Conservation (phyloP, 2,329 filamentous ascomycete genomes). For the Pseudodiploospora longispora region DNA sequence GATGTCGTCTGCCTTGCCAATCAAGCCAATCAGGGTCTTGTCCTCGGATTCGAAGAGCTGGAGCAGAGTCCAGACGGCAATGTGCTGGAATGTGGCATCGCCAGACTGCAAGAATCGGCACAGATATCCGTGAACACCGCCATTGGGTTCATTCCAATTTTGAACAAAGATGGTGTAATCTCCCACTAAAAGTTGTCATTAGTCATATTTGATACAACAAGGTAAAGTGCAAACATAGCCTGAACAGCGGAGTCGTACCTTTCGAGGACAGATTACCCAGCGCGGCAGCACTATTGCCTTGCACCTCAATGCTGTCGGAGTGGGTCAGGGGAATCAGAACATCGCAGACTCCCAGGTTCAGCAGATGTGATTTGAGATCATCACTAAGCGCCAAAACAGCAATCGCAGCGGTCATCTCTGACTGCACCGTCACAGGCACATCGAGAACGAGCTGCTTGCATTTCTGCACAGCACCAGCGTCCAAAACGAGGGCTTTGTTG, state of each 20-base stretch:
- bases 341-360: constrained; percentile 91
- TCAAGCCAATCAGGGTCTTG: constrained; percentile 75
- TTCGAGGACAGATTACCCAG: constrained; percentile 95
- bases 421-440: constrained; percentile 89
- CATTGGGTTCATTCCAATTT: constrained; percentile 86
- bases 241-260: constrained; percentile 46
- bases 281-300: constrained; percentile 94
- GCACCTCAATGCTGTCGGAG: constrained; percentile 93
- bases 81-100: constrained; percentile 97
- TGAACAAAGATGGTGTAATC: constrained; percentile 95
- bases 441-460: constrained; percentile 95
- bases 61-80: constrained; percentile 94
- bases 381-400: constrained; percentile 92
- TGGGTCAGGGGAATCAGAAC: constrained; percentile 92
- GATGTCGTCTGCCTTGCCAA: constrained; percentile 83
- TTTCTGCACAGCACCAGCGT: constrained; percentile 94
- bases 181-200: constrained; percentile 53
- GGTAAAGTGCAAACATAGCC: background rate
- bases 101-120: constrained; percentile 88
- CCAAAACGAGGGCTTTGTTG: constrained; percentile 95
- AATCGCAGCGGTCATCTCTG: constrained; percentile 99
- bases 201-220: constrained; percentile 5
- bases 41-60: constrained; percentile 95
- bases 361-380: constrained; percentile 83
- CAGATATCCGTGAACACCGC: constrained; percentile 92